A percentile compares a stretch with the other conserved stretches of the same genome.
Evolutionary conservation across 2,329 filamentous ascomycete genomes (phyloP).

Genomic region (Aspergillus fischeri): DNA sequence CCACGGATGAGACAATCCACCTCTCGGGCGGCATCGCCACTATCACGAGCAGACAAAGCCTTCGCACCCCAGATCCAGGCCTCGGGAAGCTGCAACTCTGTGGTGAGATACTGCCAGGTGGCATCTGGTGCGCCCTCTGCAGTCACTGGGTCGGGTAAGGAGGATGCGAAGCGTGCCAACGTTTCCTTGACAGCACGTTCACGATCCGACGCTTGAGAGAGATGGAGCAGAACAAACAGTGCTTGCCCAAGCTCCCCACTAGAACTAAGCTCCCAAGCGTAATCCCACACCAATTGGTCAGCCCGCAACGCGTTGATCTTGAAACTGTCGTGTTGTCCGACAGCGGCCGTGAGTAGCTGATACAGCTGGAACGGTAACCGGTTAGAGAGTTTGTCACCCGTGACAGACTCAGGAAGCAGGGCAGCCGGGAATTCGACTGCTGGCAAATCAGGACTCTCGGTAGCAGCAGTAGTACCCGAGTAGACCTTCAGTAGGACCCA

Average conservation of each 20-base stretch:
- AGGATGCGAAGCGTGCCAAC: conserved; percentile 65
- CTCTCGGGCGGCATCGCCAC: conserved; percentile 65
- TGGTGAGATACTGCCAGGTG: conserved; percentile 57
- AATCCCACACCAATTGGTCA: conserved; percentile 64
- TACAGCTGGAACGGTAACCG: conserved; percentile 83
- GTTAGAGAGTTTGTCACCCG: conserved; percentile 68
- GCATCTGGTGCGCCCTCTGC: conserved; percentile 38
- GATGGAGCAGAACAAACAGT: conserved; percentile 72
- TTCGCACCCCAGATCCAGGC: conserved; percentile 85
- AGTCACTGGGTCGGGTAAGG: conserved; percentile 57
- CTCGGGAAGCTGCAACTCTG: conserved; percentile 65
- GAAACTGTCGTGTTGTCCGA: conserved; percentile 47
- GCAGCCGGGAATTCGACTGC: conserved; percentile 58
- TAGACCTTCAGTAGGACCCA: conserved; percentile 86
- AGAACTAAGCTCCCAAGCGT: conserved; percentile 48
- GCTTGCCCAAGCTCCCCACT: conserved; percentile 66
- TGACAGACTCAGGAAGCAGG: conserved; percentile 71
- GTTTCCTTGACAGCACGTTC: conserved; percentile 67
- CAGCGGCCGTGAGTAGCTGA: conserved; percentile 54
- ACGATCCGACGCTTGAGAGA: conserved; percentile 61
- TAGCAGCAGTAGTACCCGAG: conserved; percentile 43
- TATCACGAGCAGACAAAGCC: conserved; percentile 73
- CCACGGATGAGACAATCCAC: conserved; percentile 78
- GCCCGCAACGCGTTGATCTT: conserved; percentile 56
- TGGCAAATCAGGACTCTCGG: conserved; percentile 31